These are phyloP conservation scores for Blastomyces emzantsi DNA, from an alignment of 2,329 filamentous ascomycete species.

Conservation along the genomic window DNA sequence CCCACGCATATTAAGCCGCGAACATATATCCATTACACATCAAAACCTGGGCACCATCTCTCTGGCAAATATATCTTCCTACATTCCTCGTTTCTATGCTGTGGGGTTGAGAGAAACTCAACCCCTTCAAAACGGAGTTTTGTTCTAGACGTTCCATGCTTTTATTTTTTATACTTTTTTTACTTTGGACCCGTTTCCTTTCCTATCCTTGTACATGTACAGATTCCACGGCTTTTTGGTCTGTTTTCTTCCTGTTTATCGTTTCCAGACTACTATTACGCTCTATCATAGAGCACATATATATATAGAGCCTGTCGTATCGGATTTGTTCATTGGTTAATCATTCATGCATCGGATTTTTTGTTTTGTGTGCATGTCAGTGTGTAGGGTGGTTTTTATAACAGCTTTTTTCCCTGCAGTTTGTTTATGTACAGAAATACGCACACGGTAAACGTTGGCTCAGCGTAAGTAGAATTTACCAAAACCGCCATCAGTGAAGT, in stretches of 20 bases:
- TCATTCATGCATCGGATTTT: not conserved
- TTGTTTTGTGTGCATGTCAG: not conserved
- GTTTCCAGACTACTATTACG: not conserved
- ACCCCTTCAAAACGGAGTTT: not conserved
- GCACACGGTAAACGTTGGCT: not conserved
- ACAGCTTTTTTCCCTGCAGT: not conserved
- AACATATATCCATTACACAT: not conserved
- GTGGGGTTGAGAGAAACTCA: not conserved
- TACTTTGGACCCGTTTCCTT: too few species aligned
- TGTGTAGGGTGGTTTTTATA: not conserved
- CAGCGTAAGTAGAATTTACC: not conserved
- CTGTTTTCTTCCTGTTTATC: not conserved
- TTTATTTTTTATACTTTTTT: not conserved
- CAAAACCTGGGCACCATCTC: not conserved
- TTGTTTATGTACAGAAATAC: not conserved
- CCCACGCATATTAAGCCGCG: not conserved
- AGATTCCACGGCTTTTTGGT: not conserved
- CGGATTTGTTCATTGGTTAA: not conserved
- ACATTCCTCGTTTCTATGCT: not conserved
- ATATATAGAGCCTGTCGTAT: not conserved
- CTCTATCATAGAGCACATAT: not conserved
- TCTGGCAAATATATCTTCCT: not conserved
- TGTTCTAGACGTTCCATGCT: not conserved
- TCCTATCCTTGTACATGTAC: not conserved
- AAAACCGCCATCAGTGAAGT: not conserved